These are phyloP conservation scores for Phaeosphaeriaceae sp. DNA, from an alignment of 2,329 filamentous ascomycete species.

Conservation along the genomic window DNA sequence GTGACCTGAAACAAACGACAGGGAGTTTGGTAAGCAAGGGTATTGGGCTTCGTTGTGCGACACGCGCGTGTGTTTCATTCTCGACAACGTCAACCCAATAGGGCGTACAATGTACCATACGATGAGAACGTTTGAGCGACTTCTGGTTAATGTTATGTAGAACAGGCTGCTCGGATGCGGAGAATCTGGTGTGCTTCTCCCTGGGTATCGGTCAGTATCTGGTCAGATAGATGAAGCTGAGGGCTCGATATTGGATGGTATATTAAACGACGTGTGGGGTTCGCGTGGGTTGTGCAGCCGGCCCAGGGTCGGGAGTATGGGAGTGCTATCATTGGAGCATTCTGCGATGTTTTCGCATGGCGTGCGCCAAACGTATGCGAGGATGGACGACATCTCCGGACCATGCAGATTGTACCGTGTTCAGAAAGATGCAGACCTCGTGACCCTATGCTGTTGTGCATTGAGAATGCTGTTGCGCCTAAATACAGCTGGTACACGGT, in stretches of 20 bases:
- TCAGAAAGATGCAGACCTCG: conserved; percentile 2
- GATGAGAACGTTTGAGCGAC: conserved; percentile 15
- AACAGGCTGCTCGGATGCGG: not conserved
- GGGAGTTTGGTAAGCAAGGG: conserved; percentile 6
- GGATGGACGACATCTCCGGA: not conserved
- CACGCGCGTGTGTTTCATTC: not conserved
- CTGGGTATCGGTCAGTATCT: not conserved
- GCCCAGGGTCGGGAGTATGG: not conserved
- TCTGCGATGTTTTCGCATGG: conserved; percentile 4
- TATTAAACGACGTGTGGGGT: conserved; percentile 12
- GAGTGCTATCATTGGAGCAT: conserved; percentile 4
- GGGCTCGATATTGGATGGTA: conserved; percentile 6
- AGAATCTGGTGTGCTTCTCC: conserved; percentile 4
- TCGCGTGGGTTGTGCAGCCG: conserved; percentile 6
- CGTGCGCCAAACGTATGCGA: not conserved
- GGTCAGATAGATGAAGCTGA: conserved; percentile 8
- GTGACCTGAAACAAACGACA: conserved; percentile 11
- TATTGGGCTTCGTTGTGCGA: conserved; percentile 3
- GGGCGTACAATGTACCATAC: not conserved
- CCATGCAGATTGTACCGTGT: not conserved
- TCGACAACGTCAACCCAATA: not conserved
- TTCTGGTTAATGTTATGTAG: not conserved
- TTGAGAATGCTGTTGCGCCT: not conserved
- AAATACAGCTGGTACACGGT: not conserved
- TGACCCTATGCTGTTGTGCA: conserved; percentile 1